Evolutionary conservation across 1,139 yeast genomes (phyloP), one percentile per base, ranked within the genome.

Genomic region (Geotrichum reessii): DNA sequence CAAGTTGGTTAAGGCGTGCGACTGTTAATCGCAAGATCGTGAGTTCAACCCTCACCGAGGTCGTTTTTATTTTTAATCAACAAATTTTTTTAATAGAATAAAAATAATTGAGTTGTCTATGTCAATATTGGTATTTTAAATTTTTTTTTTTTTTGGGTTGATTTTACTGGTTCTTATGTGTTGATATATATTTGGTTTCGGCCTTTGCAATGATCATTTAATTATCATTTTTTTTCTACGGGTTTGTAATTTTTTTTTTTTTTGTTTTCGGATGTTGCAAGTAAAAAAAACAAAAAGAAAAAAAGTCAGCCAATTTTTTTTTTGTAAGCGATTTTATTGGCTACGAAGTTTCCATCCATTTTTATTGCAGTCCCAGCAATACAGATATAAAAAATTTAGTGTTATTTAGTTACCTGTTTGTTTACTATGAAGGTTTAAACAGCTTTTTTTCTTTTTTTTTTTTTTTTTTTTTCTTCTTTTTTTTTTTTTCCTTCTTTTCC

Each of bases 1-100:
- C 81, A 77, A 78, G 80, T 70, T 78, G 81, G 81, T 70, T 78
- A 78, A 78, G 80, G 81, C 81, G 80, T 77, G 74, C 76, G 80
- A 77, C 81, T 78, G 80, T 77, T 77, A 77, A 73, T 76, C 56
- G 58, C 56, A 52, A 56, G 58, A 53, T 53, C 56, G 56, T 53
- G 56, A 53, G 56, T 47, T 53, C 56, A 48, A 48, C 46, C 52
- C 52, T 53, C 52, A 48, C 52, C 48, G 52, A 49, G 52, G 52
- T 53, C 52, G 52, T 49, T 37, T 37, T 37, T 37, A 12, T 12
- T 8, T 31, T 9, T 12, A n/a, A n/a, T n/a, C n/a, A n/a, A n/a
- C n/a, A n/a, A n/a, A n/a, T n/a, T n/a, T n/a, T n/a, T n/a, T n/a
- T n/a, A n/a, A n/a, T n/a, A n/a, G n/a, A n/a, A n/a, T n/a, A n/a